These are phyloP conservation scores for Strobilomyces dryophilus DNA, from an alignment of 768 basidiomycete genomes.

Conservation along the genomic window DNA sequence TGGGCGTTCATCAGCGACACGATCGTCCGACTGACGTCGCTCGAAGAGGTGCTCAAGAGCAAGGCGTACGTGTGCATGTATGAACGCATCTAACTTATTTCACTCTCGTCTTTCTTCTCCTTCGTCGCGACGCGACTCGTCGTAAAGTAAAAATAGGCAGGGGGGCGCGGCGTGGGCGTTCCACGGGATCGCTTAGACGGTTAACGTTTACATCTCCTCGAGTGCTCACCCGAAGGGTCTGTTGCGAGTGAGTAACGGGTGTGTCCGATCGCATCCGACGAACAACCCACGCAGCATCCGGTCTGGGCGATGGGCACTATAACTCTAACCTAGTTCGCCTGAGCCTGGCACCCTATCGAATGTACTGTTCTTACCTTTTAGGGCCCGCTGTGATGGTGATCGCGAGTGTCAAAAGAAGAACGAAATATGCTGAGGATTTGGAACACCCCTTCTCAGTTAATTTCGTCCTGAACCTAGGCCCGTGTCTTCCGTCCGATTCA, in stretches of 20 bases:
- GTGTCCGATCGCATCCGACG: conserved; percentile 40
- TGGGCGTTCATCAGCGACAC: conserved; percentile 96
- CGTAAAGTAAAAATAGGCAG: too few relatives aligned
- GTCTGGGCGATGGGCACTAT: conserved; percentile 94
- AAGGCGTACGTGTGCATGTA: conserved; percentile 96
- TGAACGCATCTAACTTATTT: conserved; percentile 53
- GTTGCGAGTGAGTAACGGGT: too few relatives aligned
- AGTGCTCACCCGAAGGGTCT: too few relatives aligned
- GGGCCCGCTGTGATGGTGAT: conserved; percentile 67
- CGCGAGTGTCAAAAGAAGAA: neutral
- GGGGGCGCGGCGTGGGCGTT: too few relatives aligned
- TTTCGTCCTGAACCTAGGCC: conserved; percentile 94
- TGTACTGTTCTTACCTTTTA: conserved; percentile 97
- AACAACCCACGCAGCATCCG: conserved; percentile 93
- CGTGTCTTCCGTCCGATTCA: conserved; percentile 89
- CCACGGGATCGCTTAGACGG: too few relatives aligned
- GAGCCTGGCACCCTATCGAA: conserved; percentile 55
- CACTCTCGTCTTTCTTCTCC: too few relatives aligned
- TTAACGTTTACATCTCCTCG: too few relatives aligned
- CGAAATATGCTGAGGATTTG: conserved; percentile 75
- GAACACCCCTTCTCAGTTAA: conserved; percentile 91
- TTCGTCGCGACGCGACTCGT: too few relatives aligned
- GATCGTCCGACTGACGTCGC: conserved; percentile 67
- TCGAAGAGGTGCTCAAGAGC: conserved; percentile 87
- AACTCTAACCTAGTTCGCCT: conserved; percentile 67